A percentile compares a stretch with the other conserved stretches of the same genome.
Evolutionary conservation across 2,329 filamentous ascomycete species (phyloP).

Genomic region (Akanthomyces uredinophilus): DNA sequence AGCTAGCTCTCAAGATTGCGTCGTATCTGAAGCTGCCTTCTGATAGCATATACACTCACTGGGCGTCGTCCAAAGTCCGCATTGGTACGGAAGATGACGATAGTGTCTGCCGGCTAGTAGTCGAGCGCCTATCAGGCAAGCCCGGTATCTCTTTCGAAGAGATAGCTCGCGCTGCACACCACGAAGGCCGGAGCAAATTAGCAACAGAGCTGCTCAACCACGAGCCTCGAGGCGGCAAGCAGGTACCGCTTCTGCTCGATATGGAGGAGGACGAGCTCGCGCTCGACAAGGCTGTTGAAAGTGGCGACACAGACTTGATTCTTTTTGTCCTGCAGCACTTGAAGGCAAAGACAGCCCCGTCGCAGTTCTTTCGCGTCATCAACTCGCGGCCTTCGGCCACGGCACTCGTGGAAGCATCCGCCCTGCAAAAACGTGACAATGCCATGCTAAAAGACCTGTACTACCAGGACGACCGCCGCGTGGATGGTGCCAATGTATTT

Average conservation of each 20-base stretch:
- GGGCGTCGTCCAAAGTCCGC: conserved; percentile 92
- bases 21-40: conserved; percentile 81
- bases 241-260: conserved; percentile 84
- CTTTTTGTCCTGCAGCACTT: conserved; percentile 82
- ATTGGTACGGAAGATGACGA: conserved; percentile 82
- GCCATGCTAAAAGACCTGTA: conserved; percentile 88
- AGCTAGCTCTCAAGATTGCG: conserved; percentile 82
- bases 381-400: conserved; percentile 81
- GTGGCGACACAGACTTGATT: conserved; percentile 90
- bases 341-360: conserved; percentile 83
- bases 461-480: conserved; percentile 89
- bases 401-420: conserved; percentile 82
- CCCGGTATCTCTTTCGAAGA: conserved; percentile 92
- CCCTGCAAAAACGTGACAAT: conserved; percentile 65
- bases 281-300: conserved; percentile 93
- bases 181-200: conserved; percentile 83
- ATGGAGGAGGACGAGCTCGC: conserved; percentile 97
- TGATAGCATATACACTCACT: conserved; percentile 90
- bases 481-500: conserved; percentile 84
- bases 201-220: conserved; percentile 90
- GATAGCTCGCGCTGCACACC: conserved; percentile 87
- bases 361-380: conserved; percentile 87
- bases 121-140: conserved; percentile 80
- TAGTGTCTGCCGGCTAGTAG: conserved; percentile 77
- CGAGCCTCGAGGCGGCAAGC: conserved; percentile 89